phyloP scores from a whole-genome alignment of 2,329 filamentous ascomycete genomes.

The Phialemonium atrogriseum region DNA sequence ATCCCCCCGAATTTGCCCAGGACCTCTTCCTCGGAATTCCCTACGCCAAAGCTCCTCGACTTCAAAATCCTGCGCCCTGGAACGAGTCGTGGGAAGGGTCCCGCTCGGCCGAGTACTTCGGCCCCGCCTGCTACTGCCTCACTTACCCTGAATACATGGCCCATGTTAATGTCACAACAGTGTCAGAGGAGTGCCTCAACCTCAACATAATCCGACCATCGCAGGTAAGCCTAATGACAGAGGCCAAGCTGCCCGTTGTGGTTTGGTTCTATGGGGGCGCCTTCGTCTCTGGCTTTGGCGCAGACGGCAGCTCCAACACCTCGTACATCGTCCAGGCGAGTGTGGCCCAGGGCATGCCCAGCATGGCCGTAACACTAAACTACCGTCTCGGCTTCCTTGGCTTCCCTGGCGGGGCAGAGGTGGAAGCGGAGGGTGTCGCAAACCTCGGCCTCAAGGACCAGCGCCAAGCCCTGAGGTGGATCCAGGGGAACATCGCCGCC shows the following conservation, averaged over 20 bases:
- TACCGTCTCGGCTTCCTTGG: conserved; percentile 39
- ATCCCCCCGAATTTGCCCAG: conserved; percentile 28
- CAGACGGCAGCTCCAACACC: conserved; percentile 48
- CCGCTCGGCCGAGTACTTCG: conserved; percentile 6
- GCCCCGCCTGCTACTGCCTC: conserved; percentile 29
- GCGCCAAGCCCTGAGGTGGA: conserved; percentile 33
- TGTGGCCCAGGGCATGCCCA: conserved; percentile 31
- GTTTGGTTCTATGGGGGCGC: conserved; percentile 48
- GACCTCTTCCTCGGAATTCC: conserved; percentile 48
- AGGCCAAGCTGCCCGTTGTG: conserved; percentile 36
- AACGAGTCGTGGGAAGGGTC: conserved; percentile 3
- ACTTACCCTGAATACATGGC: conserved; percentile 33
- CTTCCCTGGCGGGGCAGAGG: conserved; percentile 32
- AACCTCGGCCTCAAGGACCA: conserved; percentile 41
- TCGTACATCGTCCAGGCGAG: conserved; percentile 46
- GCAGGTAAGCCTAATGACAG: conserved; percentile 25
- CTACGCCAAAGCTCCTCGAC: conserved; percentile 31
- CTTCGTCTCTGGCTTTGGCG: conserved; percentile 16
- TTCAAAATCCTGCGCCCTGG: conserved; percentile 4
- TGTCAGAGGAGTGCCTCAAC: conserved; percentile 51
- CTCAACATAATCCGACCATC: conserved; percentile 52
- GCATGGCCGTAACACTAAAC: conserved; percentile 39
- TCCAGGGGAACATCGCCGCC: conserved; percentile 32
- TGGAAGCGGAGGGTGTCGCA: conserved; percentile 28
- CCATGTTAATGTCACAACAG: conserved; percentile 6